phyloP scores from a whole-genome alignment of 2,329 filamentous ascomycete genomes.

The Trichoderma gracile region DNA sequence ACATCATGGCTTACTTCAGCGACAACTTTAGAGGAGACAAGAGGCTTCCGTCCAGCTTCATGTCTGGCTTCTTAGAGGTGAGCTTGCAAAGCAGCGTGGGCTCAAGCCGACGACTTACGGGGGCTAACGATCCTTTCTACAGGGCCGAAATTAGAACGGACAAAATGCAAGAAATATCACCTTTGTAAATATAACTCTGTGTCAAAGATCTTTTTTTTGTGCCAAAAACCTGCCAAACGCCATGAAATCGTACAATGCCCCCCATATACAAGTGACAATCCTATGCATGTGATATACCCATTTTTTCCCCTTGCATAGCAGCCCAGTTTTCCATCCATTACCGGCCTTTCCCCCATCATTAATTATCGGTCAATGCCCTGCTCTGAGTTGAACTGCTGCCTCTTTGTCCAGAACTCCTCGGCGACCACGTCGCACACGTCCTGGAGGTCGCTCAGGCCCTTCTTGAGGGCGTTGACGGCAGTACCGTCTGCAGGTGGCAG shows the following conservation, averaged over 20 bases:
- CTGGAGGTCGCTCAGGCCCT: constrained; percentile 84
- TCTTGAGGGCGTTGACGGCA: constrained; percentile 83
- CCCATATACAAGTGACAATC: constrained; percentile 24
- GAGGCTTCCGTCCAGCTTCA: constrained; percentile 84
- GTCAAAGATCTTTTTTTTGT: constrained; percentile 30
- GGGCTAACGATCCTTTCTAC: constrained; percentile 29
- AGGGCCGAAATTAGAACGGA: constrained; percentile 58
- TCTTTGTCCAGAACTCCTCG: constrained; percentile 77
- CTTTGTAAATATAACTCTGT: constrained; percentile 41
- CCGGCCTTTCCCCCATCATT: not conserved
- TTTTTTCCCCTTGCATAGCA: not conserved
- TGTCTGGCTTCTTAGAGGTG: constrained; percentile 93
- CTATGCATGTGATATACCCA: constrained; percentile 29
- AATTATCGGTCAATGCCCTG: constrained; percentile 39
- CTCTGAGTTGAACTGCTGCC: constrained; percentile 40
- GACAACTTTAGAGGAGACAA: constrained; percentile 74
- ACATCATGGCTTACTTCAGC: constrained; percentile 96
- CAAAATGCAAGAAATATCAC: constrained; percentile 31
- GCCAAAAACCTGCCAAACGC: constrained; percentile 37
- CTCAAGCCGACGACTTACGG: not conserved
- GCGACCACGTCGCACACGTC: constrained; percentile 90
- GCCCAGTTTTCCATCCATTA: not conserved
- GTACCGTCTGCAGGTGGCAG: constrained; percentile 62
- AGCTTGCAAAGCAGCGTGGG: constrained; percentile 35
- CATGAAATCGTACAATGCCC: constrained; percentile 33